phyloP scores from a whole-genome alignment of 1,284 basidiomycete genomes.

The Cutaneotrichosporon arboriforme region DNA sequence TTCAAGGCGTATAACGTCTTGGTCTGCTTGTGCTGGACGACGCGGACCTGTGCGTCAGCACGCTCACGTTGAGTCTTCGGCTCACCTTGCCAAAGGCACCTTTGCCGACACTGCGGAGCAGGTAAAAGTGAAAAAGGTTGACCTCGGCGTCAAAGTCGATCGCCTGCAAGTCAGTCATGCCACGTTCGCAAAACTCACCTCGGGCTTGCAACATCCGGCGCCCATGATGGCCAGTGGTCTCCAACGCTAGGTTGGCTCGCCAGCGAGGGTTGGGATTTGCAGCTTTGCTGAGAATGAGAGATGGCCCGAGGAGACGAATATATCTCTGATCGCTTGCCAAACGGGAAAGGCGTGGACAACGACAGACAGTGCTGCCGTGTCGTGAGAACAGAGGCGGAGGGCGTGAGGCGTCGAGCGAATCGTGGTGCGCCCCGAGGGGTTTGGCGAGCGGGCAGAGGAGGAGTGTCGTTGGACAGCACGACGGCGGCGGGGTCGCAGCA shows the following conservation, averaged over 20 bases:
- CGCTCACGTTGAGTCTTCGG: neutral
- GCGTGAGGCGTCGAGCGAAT: too few species aligned
- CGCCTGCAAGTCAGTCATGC: constrained; percentile 57
- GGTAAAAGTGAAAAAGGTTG: constrained; percentile 93
- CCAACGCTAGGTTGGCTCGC: neutral
- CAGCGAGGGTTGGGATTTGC: too few species aligned
- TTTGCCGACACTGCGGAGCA: constrained; percentile 90
- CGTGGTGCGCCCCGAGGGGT: neutral
- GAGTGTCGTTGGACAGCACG: neutral
- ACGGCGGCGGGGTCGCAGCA: neutral
- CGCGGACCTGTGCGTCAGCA: constrained; percentile 65
- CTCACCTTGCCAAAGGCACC: constrained; percentile 94
- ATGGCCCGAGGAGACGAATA: too few species aligned
- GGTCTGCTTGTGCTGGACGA: constrained; percentile 97
- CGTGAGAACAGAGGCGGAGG: too few species aligned
- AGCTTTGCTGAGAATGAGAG: too few species aligned
- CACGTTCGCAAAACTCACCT: constrained; percentile 39
- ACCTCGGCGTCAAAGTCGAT: constrained; percentile 98
- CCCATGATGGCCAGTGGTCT: constrained; percentile 44
- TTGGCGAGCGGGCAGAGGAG: neutral
- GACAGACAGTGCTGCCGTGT: too few species aligned
- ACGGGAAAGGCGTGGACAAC: too few species aligned
- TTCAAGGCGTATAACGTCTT: constrained; percentile 93
- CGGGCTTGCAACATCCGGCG: constrained; percentile 53
- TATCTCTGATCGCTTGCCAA: too few species aligned